phyloP scores from a whole-genome alignment of 768 basidiomycete genomes.

The Phaeotremella skinneri region DNA sequence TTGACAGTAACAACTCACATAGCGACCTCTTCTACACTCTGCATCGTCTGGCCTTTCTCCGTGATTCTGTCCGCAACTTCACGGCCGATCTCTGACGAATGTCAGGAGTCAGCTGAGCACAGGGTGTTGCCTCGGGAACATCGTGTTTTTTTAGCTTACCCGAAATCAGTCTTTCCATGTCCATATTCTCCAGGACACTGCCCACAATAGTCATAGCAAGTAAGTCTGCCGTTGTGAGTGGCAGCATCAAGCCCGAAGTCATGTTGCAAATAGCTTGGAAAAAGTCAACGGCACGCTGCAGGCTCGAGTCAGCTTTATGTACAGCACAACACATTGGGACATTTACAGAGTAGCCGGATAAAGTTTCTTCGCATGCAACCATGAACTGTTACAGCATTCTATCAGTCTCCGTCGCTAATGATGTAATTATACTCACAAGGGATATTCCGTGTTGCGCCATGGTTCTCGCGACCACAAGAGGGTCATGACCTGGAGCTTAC shows the following conservation, averaged over 20 bases:
- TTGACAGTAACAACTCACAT: slow-evolving; percentile 49
- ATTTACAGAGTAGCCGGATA: slow-evolving; percentile 48
- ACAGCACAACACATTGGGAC: slow-evolving; percentile 4
- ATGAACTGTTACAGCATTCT: slow-evolving; percentile 68
- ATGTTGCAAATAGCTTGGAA: slow-evolving; percentile 88
- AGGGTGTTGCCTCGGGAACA: too few relatives aligned
- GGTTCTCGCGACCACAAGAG: slow-evolving; percentile 74
- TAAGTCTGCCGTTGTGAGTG: slow-evolving; percentile 89
- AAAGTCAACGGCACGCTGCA: slow-evolving; percentile 67
- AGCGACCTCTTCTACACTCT: slow-evolving; percentile 95
- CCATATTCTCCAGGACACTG: slow-evolving; percentile 92
- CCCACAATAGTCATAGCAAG: slow-evolving; percentile 92
- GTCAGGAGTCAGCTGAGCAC: not conserved
- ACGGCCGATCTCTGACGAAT: slow-evolving; percentile 70
- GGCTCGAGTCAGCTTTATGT: slow-evolving; percentile 98
- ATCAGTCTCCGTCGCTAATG: not conserved
- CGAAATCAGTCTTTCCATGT: slow-evolving; percentile 93
- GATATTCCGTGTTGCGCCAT: slow-evolving; percentile 93
- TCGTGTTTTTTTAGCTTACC: slow-evolving; percentile 30
- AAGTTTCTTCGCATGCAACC: slow-evolving; percentile 89
- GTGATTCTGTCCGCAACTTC: slow-evolving; percentile 90
- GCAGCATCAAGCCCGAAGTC: slow-evolving; percentile 93
- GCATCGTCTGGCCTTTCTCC: slow-evolving; percentile 66
- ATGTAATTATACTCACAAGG: slow-evolving; percentile 59
- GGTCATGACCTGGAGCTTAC: slow-evolving; percentile 64